Conservation (phyloP, 768 basidiomycete genomes). For the Xanthoconium stramineum region DNA sequence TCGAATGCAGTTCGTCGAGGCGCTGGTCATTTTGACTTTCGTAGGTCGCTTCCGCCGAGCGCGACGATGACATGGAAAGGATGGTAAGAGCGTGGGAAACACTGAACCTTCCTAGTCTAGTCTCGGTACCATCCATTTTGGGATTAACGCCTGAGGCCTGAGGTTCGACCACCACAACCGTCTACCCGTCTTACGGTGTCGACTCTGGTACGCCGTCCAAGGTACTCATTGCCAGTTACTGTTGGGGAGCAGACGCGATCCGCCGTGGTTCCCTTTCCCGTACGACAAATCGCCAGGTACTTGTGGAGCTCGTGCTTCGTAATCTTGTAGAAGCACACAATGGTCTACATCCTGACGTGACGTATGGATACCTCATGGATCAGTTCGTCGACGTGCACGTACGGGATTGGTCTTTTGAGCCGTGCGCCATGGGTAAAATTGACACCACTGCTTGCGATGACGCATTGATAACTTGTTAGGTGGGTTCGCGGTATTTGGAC, state of each 20-base stretch:
- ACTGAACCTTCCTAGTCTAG: too few species aligned
- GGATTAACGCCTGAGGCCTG: too few species aligned
- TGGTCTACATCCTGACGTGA: conserved; percentile 2
- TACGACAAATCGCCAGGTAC: background rate
- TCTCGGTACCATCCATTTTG: too few species aligned
- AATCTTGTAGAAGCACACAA: conserved; percentile 9
- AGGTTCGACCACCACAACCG: too few species aligned
- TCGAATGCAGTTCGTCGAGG: conserved; percentile 80
- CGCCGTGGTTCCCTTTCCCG: conserved; percentile 1
- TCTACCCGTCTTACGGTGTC: conserved; percentile 11
- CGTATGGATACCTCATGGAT: background rate
- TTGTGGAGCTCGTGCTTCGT: conserved; percentile 5
- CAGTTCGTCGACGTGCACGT: conserved; percentile 17
- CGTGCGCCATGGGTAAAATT: conserved; percentile 23
- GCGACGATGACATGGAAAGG: conserved; percentile 35
- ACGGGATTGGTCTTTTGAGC: conserved; percentile 35
- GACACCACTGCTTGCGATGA: background rate
- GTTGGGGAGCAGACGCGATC: background rate
- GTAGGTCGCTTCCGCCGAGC: conserved; percentile 65
- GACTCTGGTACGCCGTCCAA: conserved; percentile 7
- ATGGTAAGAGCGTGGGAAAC: conserved; percentile 21
- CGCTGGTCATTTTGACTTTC: conserved; percentile 84
- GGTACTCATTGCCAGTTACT: conserved; percentile 9
- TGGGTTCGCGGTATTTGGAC: conserved; percentile 37
- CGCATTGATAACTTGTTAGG: conserved; percentile 18